phyloP scores from a whole-genome alignment of 306 rosid species.

The Prunus mume region DNA sequence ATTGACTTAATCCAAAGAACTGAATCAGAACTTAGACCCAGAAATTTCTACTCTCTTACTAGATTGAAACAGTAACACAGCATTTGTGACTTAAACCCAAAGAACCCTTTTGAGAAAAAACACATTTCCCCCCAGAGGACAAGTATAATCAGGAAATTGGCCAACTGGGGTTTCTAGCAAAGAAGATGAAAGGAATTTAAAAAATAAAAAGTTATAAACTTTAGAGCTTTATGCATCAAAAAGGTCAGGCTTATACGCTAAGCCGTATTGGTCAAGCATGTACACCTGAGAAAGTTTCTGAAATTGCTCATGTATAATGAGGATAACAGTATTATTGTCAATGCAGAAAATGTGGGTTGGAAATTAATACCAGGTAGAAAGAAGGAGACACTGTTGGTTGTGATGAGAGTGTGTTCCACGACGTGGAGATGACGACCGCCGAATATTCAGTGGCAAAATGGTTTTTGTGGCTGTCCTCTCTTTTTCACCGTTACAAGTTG shows the following conservation, averaged over 20 bases:
- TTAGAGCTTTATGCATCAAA: background rate
- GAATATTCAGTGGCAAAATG: background rate
- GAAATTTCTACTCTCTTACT: background rate
- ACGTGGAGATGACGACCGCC: background rate
- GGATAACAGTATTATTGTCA: too few relatives aligned
- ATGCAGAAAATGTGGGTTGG: too few relatives aligned
- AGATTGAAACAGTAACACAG: too few relatives aligned
- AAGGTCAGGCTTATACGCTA: too few relatives aligned
- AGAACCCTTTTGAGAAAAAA: background rate
- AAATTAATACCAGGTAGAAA: too few relatives aligned
- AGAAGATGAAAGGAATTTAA: slow-evolving; percentile 8
- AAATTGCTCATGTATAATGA: too few relatives aligned
- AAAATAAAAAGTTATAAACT: background rate
- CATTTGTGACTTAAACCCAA: background rate
- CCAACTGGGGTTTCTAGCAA: slow-evolving; percentile 1
- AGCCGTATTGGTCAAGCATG: too few relatives aligned
- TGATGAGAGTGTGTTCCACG: background rate
- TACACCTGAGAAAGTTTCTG: too few relatives aligned
- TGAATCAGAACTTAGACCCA: background rate
- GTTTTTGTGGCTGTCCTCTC: background rate
- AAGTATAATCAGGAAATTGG: background rate
- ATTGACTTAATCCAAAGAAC: background rate
- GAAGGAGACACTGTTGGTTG: background rate
- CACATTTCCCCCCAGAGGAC: background rate
- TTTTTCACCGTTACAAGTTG: background rate